Evolutionary conservation across 495 filamentous ascomycete genomes (phyloP).

Genomic region (Melanomma pulvis-pyrius): DNA sequence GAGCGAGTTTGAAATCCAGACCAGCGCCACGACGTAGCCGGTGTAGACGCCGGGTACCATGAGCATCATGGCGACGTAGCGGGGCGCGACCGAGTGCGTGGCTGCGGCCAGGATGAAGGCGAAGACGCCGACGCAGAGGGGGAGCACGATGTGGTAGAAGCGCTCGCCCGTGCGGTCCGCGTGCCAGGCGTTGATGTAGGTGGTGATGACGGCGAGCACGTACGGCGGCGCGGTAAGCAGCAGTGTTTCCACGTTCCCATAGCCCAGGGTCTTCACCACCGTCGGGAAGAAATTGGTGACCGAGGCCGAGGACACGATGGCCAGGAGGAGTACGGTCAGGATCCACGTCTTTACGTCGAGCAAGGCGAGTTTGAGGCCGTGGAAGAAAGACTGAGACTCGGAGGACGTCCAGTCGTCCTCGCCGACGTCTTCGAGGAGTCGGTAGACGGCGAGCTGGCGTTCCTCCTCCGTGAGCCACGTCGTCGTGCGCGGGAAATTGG

Average conservation of each 20-base stretch:
- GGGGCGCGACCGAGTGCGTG: constrained; percentile 63
- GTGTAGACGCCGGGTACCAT: constrained; percentile 68
- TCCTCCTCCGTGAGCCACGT: constrained; percentile 72
- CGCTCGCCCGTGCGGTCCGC: constrained; percentile 78
- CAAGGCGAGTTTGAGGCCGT: constrained; percentile 72
- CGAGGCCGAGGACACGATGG: constrained; percentile 70
- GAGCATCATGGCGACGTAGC: constrained; percentile 83
- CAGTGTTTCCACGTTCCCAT: constrained; percentile 67
- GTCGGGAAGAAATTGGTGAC: constrained; percentile 92
- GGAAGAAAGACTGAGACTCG: constrained; percentile 59
- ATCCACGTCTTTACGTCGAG: constrained; percentile 73
- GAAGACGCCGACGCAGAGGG: constrained; percentile 67
- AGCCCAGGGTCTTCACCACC: constrained; percentile 75
- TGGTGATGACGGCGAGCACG: constrained; percentile 65
- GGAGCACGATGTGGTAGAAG: constrained; percentile 73
- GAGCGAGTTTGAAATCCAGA: constrained; percentile 79
- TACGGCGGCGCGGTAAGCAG: constrained; percentile 71
- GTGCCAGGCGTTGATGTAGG: constrained; percentile 75
- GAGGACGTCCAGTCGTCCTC: constrained; percentile 64
- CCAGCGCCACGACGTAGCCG: constrained; percentile 72
- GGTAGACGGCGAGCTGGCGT: constrained; percentile 66
- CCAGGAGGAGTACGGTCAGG: constrained; percentile 67
- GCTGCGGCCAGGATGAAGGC: constrained; percentile 78
- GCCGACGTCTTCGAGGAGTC: constrained; percentile 77
- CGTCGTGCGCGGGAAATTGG: constrained; percentile 80